phyloP scores from a whole-genome alignment of 2,329 filamentous ascomycete species.

The Ascosphaera pollenicola region DNA sequence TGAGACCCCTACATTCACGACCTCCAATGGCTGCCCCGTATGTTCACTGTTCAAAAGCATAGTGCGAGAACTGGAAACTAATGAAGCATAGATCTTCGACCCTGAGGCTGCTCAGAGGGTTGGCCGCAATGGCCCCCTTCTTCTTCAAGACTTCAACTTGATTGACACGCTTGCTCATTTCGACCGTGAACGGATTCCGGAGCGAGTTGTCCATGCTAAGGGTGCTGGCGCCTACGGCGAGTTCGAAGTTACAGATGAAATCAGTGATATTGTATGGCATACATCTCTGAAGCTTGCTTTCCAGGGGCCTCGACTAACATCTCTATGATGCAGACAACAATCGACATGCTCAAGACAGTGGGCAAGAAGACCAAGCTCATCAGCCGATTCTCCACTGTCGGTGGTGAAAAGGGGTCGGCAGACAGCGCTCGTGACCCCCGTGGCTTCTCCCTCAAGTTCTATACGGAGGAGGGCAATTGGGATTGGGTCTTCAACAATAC shows the following conservation, averaged over 20 bases:
- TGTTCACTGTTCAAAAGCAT: background rate
- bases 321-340: conserved; percentile 10
- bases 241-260: conserved; percentile 26
- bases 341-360: conserved; percentile 30
- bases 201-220: conserved; percentile 22
- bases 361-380: conserved; percentile 49
- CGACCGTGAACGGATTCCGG: conserved; percentile 19
- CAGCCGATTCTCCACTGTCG: conserved; percentile 53
- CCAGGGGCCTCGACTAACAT: background rate
- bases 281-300: background rate
- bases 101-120: conserved; percentile 31
- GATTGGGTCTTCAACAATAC: conserved; percentile 48
- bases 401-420: conserved; percentile 48
- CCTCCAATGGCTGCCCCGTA: conserved; percentile 35
- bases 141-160: conserved; percentile 43
- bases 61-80: background rate
- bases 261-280: conserved; percentile 22
- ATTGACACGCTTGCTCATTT: conserved; percentile 34
- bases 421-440: conserved; percentile 51
- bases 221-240: conserved; percentile 21
- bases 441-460: conserved; percentile 53
- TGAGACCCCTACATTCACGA: conserved; percentile 36
- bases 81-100: conserved; percentile 21
- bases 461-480: conserved; percentile 53
- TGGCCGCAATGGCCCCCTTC: conserved; percentile 34